Evolutionary conservation across 257 asterid genomes (phyloP).

Genomic region (Eustoma russellianum): DNA sequence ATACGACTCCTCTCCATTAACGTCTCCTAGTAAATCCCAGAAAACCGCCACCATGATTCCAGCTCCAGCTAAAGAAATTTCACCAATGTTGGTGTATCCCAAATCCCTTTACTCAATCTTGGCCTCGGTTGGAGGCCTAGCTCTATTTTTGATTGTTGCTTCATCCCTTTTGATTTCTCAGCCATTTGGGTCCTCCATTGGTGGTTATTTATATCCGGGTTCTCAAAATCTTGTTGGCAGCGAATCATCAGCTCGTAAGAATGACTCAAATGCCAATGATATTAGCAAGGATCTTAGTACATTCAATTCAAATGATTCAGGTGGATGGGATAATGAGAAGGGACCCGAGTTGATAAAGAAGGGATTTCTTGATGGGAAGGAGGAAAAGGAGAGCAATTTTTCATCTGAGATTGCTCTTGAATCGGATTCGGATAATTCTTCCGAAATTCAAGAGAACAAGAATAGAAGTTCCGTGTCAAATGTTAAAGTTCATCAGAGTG

Average conservation of each 20-base stretch:
- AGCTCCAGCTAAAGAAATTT: conserved; percentile 36
- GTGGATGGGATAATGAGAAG: conserved; percentile 13
- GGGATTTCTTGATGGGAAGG: conserved; percentile 11
- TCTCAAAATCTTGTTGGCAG: conserved; percentile 14
- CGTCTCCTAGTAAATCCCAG: neutral
- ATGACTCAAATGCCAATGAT: conserved; percentile 2
- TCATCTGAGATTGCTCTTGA: conserved; percentile 1
- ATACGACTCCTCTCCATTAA: too few relatives aligned
- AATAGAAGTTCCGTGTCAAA: neutral
- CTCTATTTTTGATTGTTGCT: conserved; percentile 56
- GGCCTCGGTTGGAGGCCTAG: conserved; percentile 59
- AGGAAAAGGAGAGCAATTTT: neutral
- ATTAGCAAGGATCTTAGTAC: neutral
- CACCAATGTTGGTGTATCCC: conserved; percentile 37
- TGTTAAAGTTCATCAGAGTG: neutral
- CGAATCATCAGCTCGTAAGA: conserved; percentile 14
- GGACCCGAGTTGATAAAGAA: conserved; percentile 14
- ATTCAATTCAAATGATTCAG: conserved; percentile 13
- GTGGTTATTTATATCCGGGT: conserved; percentile 40
- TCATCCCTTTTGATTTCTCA: conserved; percentile 59
- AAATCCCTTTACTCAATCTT: conserved; percentile 46
- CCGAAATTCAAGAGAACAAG: neutral
- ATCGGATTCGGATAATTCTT: neutral
- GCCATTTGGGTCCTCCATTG: conserved; percentile 46
- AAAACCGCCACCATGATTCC: conserved; percentile 31